Conservation (phyloP, 176 grass and related monocot species). For the Dactylis glomerata region DNA sequence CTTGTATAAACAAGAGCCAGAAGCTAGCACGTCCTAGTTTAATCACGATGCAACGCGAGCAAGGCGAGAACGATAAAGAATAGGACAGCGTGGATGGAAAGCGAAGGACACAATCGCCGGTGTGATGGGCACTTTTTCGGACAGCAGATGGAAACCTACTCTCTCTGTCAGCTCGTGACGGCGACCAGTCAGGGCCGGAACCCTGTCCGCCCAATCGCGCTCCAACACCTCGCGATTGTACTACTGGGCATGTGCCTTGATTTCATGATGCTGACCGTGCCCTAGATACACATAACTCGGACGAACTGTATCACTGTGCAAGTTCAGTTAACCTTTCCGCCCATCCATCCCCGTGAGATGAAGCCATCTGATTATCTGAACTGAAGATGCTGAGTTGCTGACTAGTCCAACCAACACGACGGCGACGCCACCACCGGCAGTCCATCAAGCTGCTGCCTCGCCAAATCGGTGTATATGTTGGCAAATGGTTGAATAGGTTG, state of each 20-base stretch:
- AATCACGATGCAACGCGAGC: conserved; percentile 1
- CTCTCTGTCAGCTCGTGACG: neutral
- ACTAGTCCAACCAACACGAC: no score
- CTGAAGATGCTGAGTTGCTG: neutral
- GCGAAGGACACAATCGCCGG: neutral
- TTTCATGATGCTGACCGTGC: no score
- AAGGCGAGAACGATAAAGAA: conserved; percentile 10
- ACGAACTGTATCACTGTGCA: no score
- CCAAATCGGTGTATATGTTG: no score
- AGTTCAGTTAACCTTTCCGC: no score
- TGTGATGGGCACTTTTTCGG: neutral
- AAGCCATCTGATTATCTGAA: neutral
- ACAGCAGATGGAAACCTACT: neutral
- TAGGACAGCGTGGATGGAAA: neutral
- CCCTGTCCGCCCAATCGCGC: neutral
- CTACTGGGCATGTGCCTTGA: no score
- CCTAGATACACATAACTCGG: no score
- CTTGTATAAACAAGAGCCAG: neutral
- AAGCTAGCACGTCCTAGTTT: conserved; percentile 19
- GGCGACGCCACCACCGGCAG: no score
- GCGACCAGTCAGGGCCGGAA: neutral
- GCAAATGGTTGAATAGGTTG: no score
- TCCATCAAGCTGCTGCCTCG: no score
- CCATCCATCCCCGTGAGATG: no score
- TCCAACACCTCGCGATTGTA: neutral